Evolutionary conservation across 2,329 filamentous ascomycete species (phyloP).

Genomic region (Aspergillus amoenus): DNA sequence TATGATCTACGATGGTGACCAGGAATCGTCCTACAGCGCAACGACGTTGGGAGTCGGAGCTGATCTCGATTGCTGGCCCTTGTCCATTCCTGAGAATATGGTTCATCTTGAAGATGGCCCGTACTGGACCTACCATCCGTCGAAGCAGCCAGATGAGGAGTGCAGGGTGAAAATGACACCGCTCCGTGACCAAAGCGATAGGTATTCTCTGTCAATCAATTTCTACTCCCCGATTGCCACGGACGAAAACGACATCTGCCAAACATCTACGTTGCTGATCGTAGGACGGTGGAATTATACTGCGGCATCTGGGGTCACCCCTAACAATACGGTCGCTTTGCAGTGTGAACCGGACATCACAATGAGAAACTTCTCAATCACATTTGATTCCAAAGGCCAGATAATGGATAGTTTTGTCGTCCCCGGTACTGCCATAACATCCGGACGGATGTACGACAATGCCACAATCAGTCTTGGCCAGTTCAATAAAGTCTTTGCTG

Average conservation of each 20-base stretch:
- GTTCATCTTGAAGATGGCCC: slow-evolving; percentile 12
- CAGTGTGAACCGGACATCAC: slow-evolving; percentile 30
- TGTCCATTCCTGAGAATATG: slow-evolving; percentile 21
- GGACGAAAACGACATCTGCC: slow-evolving; percentile 26
- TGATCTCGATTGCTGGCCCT: slow-evolving; percentile 23
- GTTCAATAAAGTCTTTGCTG: slow-evolving; percentile 37
- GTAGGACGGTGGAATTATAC: slow-evolving; percentile 36
- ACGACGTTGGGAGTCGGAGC: slow-evolving; percentile 30
- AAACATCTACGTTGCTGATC: slow-evolving; percentile 32
- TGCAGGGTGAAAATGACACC: slow-evolving; percentile 31
- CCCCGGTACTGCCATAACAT: slow-evolving; percentile 19
- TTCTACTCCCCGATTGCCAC: slow-evolving; percentile 28
- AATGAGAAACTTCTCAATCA: slow-evolving; percentile 25
- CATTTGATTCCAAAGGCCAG: slow-evolving; percentile 32
- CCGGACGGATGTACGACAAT: slow-evolving; percentile 32
- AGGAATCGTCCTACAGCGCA: slow-evolving; percentile 27
- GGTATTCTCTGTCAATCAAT: slow-evolving; percentile 33
- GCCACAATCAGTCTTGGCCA: slow-evolving; percentile 35
- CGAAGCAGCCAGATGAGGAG: slow-evolving; percentile 21
- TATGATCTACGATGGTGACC: slow-evolving; percentile 19
- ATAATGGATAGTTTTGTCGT: slow-evolving; percentile 20
- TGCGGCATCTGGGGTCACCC: slow-evolving; percentile 21
- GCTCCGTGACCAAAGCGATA: slow-evolving; percentile 21
- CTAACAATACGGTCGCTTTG: slow-evolving; percentile 31
- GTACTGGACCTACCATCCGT: slow-evolving; percentile 29